Conservation (phyloP, 2,329 filamentous ascomycete genomes). For the Apiospora sp. region DNA sequence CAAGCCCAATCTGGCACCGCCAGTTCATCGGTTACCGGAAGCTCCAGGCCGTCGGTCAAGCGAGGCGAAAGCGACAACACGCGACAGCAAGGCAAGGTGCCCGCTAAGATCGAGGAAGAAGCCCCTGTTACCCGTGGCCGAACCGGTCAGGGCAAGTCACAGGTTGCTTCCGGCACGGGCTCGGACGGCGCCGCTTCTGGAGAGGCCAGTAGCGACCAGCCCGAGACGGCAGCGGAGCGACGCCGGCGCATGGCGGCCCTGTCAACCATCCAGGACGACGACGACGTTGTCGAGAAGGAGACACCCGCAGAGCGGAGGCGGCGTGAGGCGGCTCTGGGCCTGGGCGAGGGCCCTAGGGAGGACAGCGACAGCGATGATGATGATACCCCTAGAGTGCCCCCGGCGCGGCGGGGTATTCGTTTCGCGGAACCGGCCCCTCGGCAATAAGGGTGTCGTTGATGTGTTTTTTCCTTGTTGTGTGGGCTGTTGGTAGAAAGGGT, state of each 20-base stretch:
- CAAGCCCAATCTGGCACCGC: not conserved
- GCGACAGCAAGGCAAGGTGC: not conserved
- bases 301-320: conserved; percentile 78
- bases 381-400: conserved; percentile 61
- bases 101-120: not conserved
- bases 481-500: not conserved
- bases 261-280: conserved; percentile 52
- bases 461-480: not conserved
- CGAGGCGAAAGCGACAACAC: conserved; percentile 17
- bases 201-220: conserved; percentile 47
- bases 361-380: conserved; percentile 66
- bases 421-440: conserved; percentile 60
- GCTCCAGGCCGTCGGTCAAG: conserved; percentile 27
- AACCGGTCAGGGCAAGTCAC: conserved; percentile 1
- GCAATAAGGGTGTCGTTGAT: not conserved
- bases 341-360: conserved; percentile 52
- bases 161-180: conserved; percentile 26
- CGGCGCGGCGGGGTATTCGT: conserved; percentile 63
- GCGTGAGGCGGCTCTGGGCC: conserved; percentile 76
- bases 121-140: not conserved
- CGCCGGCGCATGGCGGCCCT: conserved; percentile 68
- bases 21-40: not conserved
- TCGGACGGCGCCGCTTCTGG: conserved; percentile 35
- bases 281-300: conserved; percentile 61
- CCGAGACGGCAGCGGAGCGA: conserved; percentile 75